phyloP scores from a whole-genome alignment of 73 alveolate genomes.

The Paramecium bursaria region DNA sequence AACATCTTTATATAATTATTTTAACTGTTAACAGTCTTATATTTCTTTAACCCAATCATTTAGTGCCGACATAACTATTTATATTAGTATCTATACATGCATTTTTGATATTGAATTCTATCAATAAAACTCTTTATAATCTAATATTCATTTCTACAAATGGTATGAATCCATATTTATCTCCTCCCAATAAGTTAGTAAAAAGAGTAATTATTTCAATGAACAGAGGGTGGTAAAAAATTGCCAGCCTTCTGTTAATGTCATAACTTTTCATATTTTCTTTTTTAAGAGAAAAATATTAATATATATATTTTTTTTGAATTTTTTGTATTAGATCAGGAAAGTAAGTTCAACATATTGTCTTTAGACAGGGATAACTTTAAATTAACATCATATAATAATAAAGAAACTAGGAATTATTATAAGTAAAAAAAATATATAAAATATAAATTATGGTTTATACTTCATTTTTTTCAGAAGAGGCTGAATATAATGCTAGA shows the following conservation, averaged over 20 bases:
- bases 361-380: too few relatives aligned
- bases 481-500: too few relatives aligned
- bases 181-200: slow-evolving; percentile 13
- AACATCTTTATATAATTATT: slow-evolving; percentile 24
- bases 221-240: slow-evolving; percentile 67
- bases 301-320: too few relatives aligned
- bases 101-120: slow-evolving; percentile 62
- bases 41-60: slow-evolving; percentile 72
- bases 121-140: slow-evolving; percentile 31
- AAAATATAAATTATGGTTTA: too few relatives aligned
- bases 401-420: too few relatives aligned
- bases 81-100: slow-evolving; percentile 49
- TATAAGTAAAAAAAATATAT: too few relatives aligned
- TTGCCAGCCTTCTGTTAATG: slow-evolving; percentile 65
- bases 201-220: slow-evolving; percentile 52
- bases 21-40: slow-evolving; percentile 58
- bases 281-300: too few relatives aligned
- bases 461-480: too few relatives aligned
- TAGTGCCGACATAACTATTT: slow-evolving; percentile 63
- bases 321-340: too few relatives aligned
- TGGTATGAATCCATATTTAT: slow-evolving; percentile 34
- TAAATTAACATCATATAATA: too few relatives aligned
- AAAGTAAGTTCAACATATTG: too few relatives aligned
- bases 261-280: slow-evolving; percentile 60
- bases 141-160: slow-evolving; percentile 49